A percentile compares a stretch with the other conserved stretches of the same genome.
These are phyloP conservation scores for Dimocarpus longan DNA, from an alignment of 345 rosid species.

Conservation along the genomic window DNA sequence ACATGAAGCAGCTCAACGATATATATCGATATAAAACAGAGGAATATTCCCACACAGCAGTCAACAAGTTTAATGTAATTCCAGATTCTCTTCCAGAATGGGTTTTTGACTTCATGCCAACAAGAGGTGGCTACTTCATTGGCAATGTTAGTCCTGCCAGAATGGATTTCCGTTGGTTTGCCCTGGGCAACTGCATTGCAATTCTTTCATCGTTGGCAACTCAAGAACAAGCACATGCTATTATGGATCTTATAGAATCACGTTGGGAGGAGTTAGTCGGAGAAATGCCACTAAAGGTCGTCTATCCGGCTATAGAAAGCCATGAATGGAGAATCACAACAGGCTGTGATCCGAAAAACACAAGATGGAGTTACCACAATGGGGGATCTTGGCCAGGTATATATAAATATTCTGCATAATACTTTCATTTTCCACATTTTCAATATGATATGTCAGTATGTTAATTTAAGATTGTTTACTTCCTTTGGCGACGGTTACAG, in stretches of 20 bases:
- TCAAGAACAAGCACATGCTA: conserved; percentile 87
- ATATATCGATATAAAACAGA: conserved; percentile 94
- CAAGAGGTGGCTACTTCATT: conserved; percentile 80
- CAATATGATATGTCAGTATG: background rate
- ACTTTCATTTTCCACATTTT: background rate
- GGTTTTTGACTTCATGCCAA: conserved; percentile 91
- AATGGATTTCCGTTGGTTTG: conserved; percentile 98
- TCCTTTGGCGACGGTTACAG: conserved; percentile 39
- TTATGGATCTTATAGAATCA: conserved; percentile 96
- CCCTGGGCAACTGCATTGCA: conserved; percentile 88
- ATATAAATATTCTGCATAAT: background rate
- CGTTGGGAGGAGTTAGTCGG: conserved; percentile 97
- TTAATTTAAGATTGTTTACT: conserved; percentile 6
- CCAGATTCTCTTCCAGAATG: conserved; percentile 98
- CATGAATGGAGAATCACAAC: conserved; percentile 91
- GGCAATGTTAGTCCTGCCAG: conserved; percentile 95
- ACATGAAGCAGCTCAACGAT: conserved; percentile 89
- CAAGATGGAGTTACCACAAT: conserved; percentile 98
- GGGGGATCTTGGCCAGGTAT: conserved; percentile 99
- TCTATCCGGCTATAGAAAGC: conserved; percentile 89
- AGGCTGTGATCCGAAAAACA: conserved; percentile 95
- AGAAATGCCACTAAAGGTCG: conserved; percentile 93
- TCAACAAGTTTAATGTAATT: conserved; percentile 93
- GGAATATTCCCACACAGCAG: conserved; percentile 96
- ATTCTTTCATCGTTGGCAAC: conserved; percentile 91